Evolutionary conservation across 345 rosid genomes (phyloP).

Genomic region (Litchi chinensis): DNA sequence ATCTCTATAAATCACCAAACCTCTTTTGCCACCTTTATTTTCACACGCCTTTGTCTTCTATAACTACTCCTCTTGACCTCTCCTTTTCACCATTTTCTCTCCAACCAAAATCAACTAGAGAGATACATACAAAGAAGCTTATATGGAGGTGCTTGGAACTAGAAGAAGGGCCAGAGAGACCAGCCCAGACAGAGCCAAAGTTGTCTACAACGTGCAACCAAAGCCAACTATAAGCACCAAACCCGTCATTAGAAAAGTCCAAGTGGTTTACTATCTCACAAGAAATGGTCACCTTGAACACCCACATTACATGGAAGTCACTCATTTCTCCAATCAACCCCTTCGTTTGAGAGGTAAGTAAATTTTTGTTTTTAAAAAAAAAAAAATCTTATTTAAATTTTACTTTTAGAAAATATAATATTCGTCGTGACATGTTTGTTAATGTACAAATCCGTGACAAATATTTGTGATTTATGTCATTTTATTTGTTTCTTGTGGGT

Average conservation of each 20-base stretch:
- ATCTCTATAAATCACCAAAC: not conserved
- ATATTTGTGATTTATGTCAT: no score
- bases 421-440: no score
- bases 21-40: not conserved
- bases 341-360: constrained; percentile 78
- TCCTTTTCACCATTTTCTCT: constrained; percentile 5
- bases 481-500: not conserved
- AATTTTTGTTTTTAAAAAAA: no score
- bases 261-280: constrained; percentile 82
- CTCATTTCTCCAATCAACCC: constrained; percentile 60
- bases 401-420: no score
- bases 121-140: no score
- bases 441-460: no score
- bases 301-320: constrained; percentile 86
- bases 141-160: constrained; percentile 37
- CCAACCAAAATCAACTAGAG: not conserved
- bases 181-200: constrained; percentile 51
- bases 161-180: constrained; percentile 45
- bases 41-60: not conserved
- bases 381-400: no score
- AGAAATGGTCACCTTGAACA: constrained; percentile 93
- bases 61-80: not conserved
- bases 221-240: constrained; percentile 14
- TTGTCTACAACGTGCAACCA: constrained; percentile 25
- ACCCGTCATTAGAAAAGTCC: constrained; percentile 49